Evolutionary conservation across 2,329 filamentous ascomycete genomes (phyloP).

Genomic region (Trichoderma brevicompactum): DNA sequence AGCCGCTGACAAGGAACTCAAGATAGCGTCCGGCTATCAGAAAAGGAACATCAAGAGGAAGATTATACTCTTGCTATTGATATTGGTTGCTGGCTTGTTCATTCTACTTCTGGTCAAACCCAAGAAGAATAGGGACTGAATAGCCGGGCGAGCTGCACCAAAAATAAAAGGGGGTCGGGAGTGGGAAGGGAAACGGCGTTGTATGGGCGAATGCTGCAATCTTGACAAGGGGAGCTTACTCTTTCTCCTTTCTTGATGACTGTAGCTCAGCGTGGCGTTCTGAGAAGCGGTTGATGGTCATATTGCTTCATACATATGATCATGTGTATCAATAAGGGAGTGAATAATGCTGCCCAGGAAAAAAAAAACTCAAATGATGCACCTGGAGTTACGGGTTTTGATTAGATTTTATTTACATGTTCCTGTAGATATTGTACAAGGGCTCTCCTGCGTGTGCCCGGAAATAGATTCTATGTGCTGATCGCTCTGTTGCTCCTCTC

Average conservation of each 20-base stretch:
- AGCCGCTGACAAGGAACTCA: conserved; percentile 88
- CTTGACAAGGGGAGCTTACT: not conserved
- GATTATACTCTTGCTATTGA: conserved; percentile 83
- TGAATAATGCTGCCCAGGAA: conserved; percentile 35
- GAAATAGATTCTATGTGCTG: conserved; percentile 20
- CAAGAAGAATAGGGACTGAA: conserved; percentile 52
- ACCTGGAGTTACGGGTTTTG: conserved; percentile 38
- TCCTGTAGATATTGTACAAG: conserved; percentile 28
- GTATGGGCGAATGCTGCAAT: not conserved
- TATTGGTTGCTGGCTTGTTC: conserved; percentile 84
- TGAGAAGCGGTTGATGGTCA: conserved; percentile 19
- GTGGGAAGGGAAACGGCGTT: conserved; percentile 8
- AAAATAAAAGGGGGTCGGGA: not conserved
- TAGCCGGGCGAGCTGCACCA: not conserved
- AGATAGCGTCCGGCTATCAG: conserved; percentile 87
- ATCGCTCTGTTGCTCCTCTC: conserved; percentile 1
- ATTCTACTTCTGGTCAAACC: conserved; percentile 83
- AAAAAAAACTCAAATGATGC: conserved; percentile 33
- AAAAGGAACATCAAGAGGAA: conserved; percentile 87
- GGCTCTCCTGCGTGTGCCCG: conserved; percentile 6
- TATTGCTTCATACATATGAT: conserved; percentile 22
- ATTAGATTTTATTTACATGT: conserved; percentile 30
- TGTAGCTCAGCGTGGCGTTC: conserved; percentile 22
- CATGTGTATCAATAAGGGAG: conserved; percentile 39
- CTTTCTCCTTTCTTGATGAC: not conserved